Percentiles rank a stretch among this genome's conserved stretches.
These are phyloP conservation scores for Histomonas meleagridis DNA, from an alignment of 208 protist species.

Conservation along the genomic window DNA sequence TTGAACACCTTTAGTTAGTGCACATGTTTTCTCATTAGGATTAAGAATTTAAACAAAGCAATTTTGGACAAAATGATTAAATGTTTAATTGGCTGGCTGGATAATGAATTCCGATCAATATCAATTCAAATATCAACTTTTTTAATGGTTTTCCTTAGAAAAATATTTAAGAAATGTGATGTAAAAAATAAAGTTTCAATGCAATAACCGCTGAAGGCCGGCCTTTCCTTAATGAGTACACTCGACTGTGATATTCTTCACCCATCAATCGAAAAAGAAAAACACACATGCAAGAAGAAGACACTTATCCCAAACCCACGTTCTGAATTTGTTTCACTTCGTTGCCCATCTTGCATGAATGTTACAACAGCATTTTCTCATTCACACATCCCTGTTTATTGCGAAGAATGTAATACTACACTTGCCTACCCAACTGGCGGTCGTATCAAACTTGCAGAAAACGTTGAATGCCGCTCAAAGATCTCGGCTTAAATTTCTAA, in stretches of 20 bases:
- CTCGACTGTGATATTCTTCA: conserved; percentile 18
- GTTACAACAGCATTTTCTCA: conserved; percentile 28
- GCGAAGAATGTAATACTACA: background rate
- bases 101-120: too few species aligned
- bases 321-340: conserved; percentile 8
- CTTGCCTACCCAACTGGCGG: conserved; percentile 9
- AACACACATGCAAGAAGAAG: background rate
- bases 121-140: too few species aligned
- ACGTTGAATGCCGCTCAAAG: background rate
- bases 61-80: too few species aligned
- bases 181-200: too few species aligned
- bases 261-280: background rate
- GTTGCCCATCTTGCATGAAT: background rate
- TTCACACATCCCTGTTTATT: background rate
- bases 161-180: too few species aligned
- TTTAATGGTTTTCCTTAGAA: too few species aligned
- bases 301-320: conserved; percentile 23
- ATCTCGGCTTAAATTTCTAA: background rate
- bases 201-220: too few species aligned
- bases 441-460: background rate
- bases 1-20: too few species aligned
- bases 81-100: too few species aligned
- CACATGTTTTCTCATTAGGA: too few species aligned
- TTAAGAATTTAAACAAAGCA: too few species aligned
- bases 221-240: background rate